Conservation (phyloP, 352 stramenopile species). For the Globisporangium cylindrosporum region DNA sequence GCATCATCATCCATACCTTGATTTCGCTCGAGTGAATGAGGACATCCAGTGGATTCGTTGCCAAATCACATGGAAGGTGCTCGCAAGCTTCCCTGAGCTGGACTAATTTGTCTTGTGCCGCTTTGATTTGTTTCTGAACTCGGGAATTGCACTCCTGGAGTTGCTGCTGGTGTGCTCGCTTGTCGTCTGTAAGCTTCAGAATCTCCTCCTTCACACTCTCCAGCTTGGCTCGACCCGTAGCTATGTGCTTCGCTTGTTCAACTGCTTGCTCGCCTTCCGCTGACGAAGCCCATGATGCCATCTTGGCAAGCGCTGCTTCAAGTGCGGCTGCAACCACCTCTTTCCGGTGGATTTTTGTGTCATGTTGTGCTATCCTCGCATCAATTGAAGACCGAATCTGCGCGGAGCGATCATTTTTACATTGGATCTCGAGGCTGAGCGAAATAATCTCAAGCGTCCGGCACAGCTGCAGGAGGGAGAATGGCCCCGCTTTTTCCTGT, state of each 20-base stretch:
- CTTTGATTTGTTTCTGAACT: slow-evolving; percentile 31
- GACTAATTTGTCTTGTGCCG: slow-evolving; percentile 34
- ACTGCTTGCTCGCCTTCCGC: slow-evolving; percentile 2
- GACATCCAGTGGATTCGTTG: slow-evolving; percentile 42
- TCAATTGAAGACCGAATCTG: slow-evolving; percentile 22
- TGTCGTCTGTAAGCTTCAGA: slow-evolving; percentile 13
- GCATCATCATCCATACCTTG: slow-evolving; percentile 35
- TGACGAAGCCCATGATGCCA: slow-evolving; percentile 31
- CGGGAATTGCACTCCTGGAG: slow-evolving; percentile 14
- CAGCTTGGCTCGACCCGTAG: slow-evolving; percentile 26
- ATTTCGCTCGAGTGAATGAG: slow-evolving; percentile 47
- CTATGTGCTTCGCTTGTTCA: slow-evolving; percentile 22
- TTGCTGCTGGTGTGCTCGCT: slow-evolving; percentile 8
- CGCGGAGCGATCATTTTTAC: slow-evolving; percentile 26
- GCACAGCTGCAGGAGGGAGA: slow-evolving; percentile 39
- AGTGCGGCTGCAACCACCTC: slow-evolving; percentile 29
- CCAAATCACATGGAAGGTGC: slow-evolving; percentile 10
- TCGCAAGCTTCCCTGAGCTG: slow-evolving; percentile 34
- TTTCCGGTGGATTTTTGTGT: slow-evolving; percentile 28
- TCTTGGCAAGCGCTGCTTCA: slow-evolving; percentile 38
- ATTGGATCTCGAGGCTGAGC: slow-evolving; percentile 45
- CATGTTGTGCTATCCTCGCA: slow-evolving; percentile 21
- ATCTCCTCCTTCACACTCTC: slow-evolving; percentile 33
- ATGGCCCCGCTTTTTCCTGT: slow-evolving; percentile 20
- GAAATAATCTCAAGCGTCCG: slow-evolving; percentile 56